Conservation (phyloP, 768 basidiomycete genomes). For the Mycena amicta region DNA sequence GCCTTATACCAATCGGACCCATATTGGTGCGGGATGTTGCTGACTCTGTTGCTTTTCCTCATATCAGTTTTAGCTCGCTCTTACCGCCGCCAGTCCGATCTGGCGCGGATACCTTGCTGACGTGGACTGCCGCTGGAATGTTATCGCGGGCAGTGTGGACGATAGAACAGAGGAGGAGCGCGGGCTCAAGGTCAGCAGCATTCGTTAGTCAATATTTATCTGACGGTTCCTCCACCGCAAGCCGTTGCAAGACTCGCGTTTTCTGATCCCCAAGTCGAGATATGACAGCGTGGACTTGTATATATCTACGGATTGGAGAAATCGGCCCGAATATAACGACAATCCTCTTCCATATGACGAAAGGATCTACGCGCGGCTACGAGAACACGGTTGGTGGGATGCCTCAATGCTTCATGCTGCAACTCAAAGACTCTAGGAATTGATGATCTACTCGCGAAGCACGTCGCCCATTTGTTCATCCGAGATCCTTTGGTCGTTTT, state of each 20-base stretch:
- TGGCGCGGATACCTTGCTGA: conserved; percentile 96
- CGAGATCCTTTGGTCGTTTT: conserved; percentile 96
- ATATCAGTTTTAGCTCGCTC: conserved; percentile 64
- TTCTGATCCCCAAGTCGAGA: conserved; percentile 91
- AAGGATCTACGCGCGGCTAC: conserved; percentile 69
- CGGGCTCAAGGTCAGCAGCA: conserved; percentile 67
- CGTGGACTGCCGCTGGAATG: conserved; percentile 98
- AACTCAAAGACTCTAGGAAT: conserved; percentile 57
- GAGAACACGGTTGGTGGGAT: conserved; percentile 65
- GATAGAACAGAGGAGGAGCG: conserved; percentile 96
- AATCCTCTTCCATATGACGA: conserved; percentile 78
- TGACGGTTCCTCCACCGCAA: conserved; percentile 32
- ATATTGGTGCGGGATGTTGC: conserved; percentile 72
- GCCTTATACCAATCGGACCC: conserved; percentile 92
- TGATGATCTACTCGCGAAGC: conserved; percentile 84
- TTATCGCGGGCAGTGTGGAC: conserved; percentile 97
- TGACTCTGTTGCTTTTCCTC: background rate
- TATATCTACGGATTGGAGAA: conserved; percentile 82
- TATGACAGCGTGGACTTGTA: conserved; percentile 97
- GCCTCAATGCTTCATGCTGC: background rate
- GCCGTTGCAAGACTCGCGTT: conserved; percentile 77
- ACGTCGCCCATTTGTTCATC: conserved; percentile 95
- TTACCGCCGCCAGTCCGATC: conserved; percentile 92
- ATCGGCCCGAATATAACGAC: conserved; percentile 95
- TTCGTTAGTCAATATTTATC: conserved; percentile 2